A percentile compares a stretch with the other conserved stretches of the same genome.
Conservation (phyloP, 345 rosid genomes). For the Corchorus olitorius region DNA sequence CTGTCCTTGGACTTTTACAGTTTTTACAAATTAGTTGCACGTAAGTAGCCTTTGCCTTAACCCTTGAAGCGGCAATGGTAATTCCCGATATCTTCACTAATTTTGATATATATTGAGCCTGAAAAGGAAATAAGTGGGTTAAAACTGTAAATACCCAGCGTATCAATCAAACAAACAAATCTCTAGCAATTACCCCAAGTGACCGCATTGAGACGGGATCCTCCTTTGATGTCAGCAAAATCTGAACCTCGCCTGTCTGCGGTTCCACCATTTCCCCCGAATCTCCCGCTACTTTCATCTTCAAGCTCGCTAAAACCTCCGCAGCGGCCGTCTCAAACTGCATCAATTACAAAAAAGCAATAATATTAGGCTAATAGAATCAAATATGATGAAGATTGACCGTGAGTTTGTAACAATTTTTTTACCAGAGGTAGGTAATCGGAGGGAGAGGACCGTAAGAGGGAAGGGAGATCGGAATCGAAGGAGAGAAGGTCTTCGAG, state of each 20-base stretch:
- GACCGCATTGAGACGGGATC: constrained; percentile 78
- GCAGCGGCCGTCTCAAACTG: constrained; percentile 92
- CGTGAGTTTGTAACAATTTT: no score
- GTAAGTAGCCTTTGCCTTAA: constrained; percentile 91
- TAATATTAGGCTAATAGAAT: not conserved
- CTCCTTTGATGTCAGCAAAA: constrained; percentile 79
- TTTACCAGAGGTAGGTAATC: constrained; percentile 79
- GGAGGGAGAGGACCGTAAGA: constrained; percentile 78
- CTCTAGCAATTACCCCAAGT: constrained; percentile 64
- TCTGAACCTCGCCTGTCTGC: constrained; percentile 61
- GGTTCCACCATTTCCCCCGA: constrained; percentile 90
- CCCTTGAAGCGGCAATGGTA: constrained; percentile 92
- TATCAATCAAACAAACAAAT: not conserved
- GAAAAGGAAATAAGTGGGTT: not conserved
- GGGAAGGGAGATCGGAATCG: constrained; percentile 77
- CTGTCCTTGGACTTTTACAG: constrained; percentile 68
- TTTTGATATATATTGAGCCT: constrained; percentile 91
- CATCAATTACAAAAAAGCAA: not conserved
- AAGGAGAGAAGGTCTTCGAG: constrained; percentile 83
- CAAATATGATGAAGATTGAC: no score
- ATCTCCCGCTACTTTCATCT: constrained; percentile 71
- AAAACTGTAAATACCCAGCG: not conserved
- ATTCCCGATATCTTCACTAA: constrained; percentile 89
- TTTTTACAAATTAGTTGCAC: constrained; percentile 88
- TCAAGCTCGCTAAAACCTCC: constrained; percentile 79